Evolutionary conservation across 352 stramenopile species (phyloP), one percentile per base, ranked within the genome.

Genomic region (Phytopythium chamaehyphon): DNA sequence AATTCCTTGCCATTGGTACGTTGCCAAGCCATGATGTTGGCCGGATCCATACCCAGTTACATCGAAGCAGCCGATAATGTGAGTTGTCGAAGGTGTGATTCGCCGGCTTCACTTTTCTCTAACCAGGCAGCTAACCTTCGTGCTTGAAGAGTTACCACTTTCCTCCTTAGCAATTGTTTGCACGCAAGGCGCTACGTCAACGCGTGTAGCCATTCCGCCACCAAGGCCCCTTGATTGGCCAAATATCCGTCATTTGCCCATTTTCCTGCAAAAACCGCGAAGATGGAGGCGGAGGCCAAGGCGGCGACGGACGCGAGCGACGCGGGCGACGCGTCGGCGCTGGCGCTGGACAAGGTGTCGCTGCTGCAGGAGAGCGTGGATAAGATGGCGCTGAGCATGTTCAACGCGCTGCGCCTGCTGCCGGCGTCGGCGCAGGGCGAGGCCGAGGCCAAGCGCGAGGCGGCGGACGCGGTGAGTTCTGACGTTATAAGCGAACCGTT

Each of bases 331-430:
- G 28, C 39, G 10, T 31, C 35, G 4, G 44, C 53, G 26, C 33
- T 78, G 3, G 54, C 62, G 50, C 46, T 87, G 28, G 83, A 94
- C 57, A 94, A 91, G 51, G 83, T 94, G 21, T 83, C 83, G 55
- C 51, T 86, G 57, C 71, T 94, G 48, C 83, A 94, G 68, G 76
- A 88, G 46, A 92, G 83, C 62, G 76, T 94, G 42, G 83, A 94
- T 57, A 82, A 87, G 54, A 90, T 87, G 82, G 71, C 83, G 63
- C 66, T 94, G 26, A 87, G 79, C 42, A 94, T 94, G 83, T 94
- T 94, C 65, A 92, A 94, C 58, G 83, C 83, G 19, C 64, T 94
- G 60, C 81, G 83, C 4, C 54, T 94, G 36, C 59, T 94, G 28
- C 83, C 83, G 12, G 64, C 76, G 46, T 66, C 56, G n/a, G 54